phyloP scores from a whole-genome alignment of 768 basidiomycete genomes.

The Suillus ampliporus region DNA sequence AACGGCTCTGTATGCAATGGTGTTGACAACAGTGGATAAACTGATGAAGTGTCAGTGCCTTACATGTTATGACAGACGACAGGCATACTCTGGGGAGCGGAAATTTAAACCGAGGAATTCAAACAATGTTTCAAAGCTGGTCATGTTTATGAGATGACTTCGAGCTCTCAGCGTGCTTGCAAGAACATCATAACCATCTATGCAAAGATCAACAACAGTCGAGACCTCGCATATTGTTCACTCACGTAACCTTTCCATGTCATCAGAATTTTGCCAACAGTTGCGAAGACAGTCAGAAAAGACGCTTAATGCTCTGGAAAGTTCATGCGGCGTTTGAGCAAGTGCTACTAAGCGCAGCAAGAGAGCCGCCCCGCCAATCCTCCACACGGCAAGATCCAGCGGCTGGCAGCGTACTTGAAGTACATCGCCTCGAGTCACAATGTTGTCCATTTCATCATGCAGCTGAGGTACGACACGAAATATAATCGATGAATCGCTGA shows the following conservation, averaged over 20 bases:
- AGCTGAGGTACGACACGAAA: conserved; percentile 43
- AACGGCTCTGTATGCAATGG: conserved; percentile 79
- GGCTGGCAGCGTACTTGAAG: conserved; percentile 63
- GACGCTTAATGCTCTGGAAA: conserved; percentile 74
- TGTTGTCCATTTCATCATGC: conserved; percentile 10
- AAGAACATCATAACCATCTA: conserved; percentile 90
- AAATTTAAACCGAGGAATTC: conserved; percentile 88
- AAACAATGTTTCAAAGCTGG: conserved; percentile 82
- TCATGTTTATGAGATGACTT: conserved; percentile 75
- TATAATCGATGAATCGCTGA: conserved; percentile 47
- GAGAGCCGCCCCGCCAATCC: conserved; percentile 82
- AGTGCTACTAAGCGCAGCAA: conserved; percentile 76
- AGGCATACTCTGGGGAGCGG: conserved; percentile 74
- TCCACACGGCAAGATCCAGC: conserved; percentile 80
- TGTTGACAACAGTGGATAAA: conserved; percentile 81
- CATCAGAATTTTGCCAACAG: conserved; percentile 93
- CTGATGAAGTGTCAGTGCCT: conserved; percentile 42
- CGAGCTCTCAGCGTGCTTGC: conserved; percentile 76
- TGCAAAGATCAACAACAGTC: conserved; percentile 14
- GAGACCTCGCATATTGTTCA: conserved; percentile 19
- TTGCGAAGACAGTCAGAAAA: conserved; percentile 79
- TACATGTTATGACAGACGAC: background rate
- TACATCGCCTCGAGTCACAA: conserved; percentile 53
- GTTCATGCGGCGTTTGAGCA: conserved; percentile 77
- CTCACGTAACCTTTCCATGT: conserved; percentile 89